Evolutionary conservation across 805 yeast genomes (phyloP), one percentile per base, ranked within the genome.

Genomic region (Starmera caribaea): DNA sequence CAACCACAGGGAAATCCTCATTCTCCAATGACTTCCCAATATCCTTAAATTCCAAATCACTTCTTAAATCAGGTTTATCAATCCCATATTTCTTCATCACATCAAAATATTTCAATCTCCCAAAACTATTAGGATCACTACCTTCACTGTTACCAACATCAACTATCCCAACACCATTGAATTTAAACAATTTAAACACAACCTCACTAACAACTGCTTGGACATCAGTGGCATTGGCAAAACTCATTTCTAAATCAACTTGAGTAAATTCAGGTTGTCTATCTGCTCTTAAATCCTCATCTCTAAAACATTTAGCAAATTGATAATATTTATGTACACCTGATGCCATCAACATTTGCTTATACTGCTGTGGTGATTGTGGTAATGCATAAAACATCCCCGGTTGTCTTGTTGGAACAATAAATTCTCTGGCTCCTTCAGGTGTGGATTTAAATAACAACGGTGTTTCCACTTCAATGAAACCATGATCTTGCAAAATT

Each of bases 261-360:
- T 92, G 99, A 1, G 98, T 92, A 58, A 92, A 92, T 57, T 92
- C 98, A 0, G 97, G 97, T 61, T 92, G 98, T 59, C 98, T 74
- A 58, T 92, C 98, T 1, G 86, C 79, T 43, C 99, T 71, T 41
- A 92, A 69, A 61, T 92, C 97, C 58, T 92, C 99, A 58, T 92
- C 98, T 47, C 99, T 71, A 58, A 92, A 92, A 58, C 99, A 92
- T 53, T 76, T 79, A 4, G 98, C 97, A 32, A 92, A 66, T 61
- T 92, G 98, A 59, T 76, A 92, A 59, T 92, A 92, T 37, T 76
- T 70, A 38, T 81, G 71, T 32, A 92, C 76, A 1, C 98, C 98
- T 32, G 95, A 81, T 1, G 97, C 95, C 88, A 92, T 92, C 29
- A 92, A 65, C 32, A 92, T 66, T 60, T 92, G 98, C 55, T 92